Evolutionary conservation across 768 basidiomycete species (phyloP), one percentile per base, ranked within the genome.

Genomic region (Asterophora lycoperdoides): DNA sequence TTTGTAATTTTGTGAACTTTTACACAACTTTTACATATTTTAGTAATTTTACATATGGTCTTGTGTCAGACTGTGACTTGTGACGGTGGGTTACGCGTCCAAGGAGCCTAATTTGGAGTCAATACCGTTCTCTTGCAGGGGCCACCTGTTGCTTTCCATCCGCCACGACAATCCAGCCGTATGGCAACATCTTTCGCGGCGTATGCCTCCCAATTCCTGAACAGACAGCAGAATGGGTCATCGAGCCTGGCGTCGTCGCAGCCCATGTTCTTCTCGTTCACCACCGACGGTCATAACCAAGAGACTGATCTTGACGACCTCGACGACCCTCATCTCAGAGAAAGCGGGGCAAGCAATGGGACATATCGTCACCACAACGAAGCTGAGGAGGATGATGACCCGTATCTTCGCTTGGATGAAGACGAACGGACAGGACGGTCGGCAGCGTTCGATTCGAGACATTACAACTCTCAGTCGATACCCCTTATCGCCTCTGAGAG

Each of bases 201-300:
- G 43, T 89, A 86, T 71, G 88, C 88, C 42, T 89, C 88, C 37
- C 86, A 89, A 58, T 89, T 89, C 63, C 72, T 90, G 64, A 82
- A 76, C 62, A 76, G 78, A 56, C 81, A 80, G 59, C 75, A 67
- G 48, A 56, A 60, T 52, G 62, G 41, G 50, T 70, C 73, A 49
- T 72, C 78, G 32, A 78, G 76, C 56, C 68, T 78, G 58, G 76
- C 78, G 34, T 77, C 80, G 17, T 82, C 81, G 33, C 87, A 89
- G 67, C 89, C 89, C 46, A 79, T 92, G 65, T 92, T 92, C 75
- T 92, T 87, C 75, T 91, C 89, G 15, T 90, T 91, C 66, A 83
- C 83, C 38, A 88, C 87, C 54, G 86, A 88, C 68, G 79, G 75
- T 51, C 67, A 72, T 60, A 64, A 70, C 52, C 64, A 70, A 54